A percentile compares a stretch with the other conserved stretches of the same genome.
phyloP scores from a whole-genome alignment of 257 asterid species.

The Parsonsia alboflavescens region DNA sequence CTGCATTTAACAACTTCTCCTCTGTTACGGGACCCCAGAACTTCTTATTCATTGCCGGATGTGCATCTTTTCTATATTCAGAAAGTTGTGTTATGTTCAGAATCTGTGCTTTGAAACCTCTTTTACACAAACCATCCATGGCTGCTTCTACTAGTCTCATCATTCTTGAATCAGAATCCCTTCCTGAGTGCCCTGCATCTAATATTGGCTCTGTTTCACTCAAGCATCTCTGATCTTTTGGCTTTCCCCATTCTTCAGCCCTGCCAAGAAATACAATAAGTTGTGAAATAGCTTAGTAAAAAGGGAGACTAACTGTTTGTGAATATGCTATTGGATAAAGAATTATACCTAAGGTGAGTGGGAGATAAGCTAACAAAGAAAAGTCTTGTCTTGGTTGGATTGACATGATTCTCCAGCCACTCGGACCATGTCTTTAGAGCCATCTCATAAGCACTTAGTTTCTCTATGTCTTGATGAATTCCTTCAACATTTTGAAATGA shows the following conservation, averaged over 20 bases:
- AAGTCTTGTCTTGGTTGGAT: slow-evolving; percentile 41
- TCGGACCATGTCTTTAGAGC: slow-evolving; percentile 56
- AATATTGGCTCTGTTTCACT: slow-evolving; percentile 36
- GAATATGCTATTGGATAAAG: background rate
- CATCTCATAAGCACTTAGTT: slow-evolving; percentile 53
- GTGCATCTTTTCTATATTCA: slow-evolving; percentile 59
- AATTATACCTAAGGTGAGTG: background rate
- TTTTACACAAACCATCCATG: slow-evolving; percentile 24
- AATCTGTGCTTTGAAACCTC: slow-evolving; percentile 44
- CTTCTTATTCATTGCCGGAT: slow-evolving; percentile 45
- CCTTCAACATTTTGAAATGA: slow-evolving; percentile 32
- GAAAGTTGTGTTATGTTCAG: slow-evolving; percentile 59
- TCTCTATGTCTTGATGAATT: slow-evolving; percentile 24
- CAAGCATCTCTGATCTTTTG: slow-evolving; percentile 30
- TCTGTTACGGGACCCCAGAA: slow-evolving; percentile 19
- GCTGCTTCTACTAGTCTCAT: slow-evolving; percentile 36
- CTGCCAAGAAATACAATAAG: slow-evolving; percentile 23
- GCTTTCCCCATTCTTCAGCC: slow-evolving; percentile 32
- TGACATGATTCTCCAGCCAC: slow-evolving; percentile 57
- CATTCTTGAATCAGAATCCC: slow-evolving; percentile 30
- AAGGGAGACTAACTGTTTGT: too few relatives aligned
- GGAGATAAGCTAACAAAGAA: slow-evolving; percentile 79
- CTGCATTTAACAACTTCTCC: slow-evolving; percentile 33
- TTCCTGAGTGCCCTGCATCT: slow-evolving; percentile 29
- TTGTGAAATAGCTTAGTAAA: too few relatives aligned